These are phyloP conservation scores for Mortierella sp. DNA, from an alignment of 371 early-diverging fungal species.

Conservation along the genomic window DNA sequence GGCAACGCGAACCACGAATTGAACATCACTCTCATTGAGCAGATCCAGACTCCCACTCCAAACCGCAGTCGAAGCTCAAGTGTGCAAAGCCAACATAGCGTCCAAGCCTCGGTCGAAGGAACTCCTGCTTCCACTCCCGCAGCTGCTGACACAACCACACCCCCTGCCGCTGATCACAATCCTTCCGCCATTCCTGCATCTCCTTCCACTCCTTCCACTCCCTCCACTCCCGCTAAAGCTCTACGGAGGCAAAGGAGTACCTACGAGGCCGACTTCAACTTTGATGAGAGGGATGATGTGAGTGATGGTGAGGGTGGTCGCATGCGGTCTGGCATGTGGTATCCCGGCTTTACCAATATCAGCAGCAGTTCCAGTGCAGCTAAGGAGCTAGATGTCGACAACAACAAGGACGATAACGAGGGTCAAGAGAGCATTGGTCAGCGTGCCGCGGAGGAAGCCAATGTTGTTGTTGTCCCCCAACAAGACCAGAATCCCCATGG, in stretches of 20 bases:
- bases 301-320: constrained; percentile 41
- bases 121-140: constrained; percentile 8
- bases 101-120: neutral
- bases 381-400: constrained; percentile 11
- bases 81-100: constrained; percentile 21
- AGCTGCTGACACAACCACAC: neutral
- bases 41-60: constrained; percentile 11
- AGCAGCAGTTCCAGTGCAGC: constrained; percentile 13
- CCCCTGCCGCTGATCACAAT: no score
- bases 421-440: constrained; percentile 8
- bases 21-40: constrained; percentile 40
- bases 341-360: neutral
- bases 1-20: constrained; percentile 50
- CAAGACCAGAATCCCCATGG: constrained; percentile 23
- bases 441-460: constrained; percentile 2
- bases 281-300: constrained; percentile 47
- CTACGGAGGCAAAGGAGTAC: constrained; percentile 31
- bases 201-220: no score
- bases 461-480: constrained; percentile 30
- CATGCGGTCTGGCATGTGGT: neutral
- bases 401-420: neutral
- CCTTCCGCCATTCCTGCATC: no score
- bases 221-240: no score
- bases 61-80: constrained; percentile 49
- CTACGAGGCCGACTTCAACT: constrained; percentile 31